Conservation (phyloP, 2,329 filamentous ascomycete genomes). For the Dothiorella sarmentorum region DNA sequence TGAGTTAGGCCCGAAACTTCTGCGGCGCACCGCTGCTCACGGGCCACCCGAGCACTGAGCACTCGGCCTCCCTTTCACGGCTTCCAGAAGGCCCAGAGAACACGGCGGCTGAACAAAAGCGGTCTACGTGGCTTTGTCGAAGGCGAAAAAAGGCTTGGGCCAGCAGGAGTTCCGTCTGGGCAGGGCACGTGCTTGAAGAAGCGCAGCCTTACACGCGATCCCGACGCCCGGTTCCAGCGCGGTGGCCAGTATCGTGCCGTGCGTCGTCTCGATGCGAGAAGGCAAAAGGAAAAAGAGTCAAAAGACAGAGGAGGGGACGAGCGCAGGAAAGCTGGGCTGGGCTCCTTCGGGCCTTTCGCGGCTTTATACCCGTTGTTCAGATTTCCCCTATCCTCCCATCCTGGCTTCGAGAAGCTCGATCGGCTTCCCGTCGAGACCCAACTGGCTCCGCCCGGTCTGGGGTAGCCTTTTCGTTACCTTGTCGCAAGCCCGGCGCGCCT, state of each 20-base stretch:
- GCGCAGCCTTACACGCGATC: slow-evolving; percentile 14
- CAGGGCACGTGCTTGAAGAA: slow-evolving; percentile 4
- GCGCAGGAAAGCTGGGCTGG: not conserved
- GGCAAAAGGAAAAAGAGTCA: no score
- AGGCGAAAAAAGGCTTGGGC: not conserved
- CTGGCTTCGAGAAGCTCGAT: not conserved
- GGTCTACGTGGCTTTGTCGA: slow-evolving; percentile 13
- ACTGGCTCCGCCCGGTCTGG: slow-evolving; percentile 1
- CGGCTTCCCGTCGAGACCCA: slow-evolving; percentile 3
- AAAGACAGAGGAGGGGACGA: not conserved
- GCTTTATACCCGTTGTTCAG: slow-evolving; percentile 13
- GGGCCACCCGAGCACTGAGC: slow-evolving; percentile 8
- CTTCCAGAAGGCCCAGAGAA: slow-evolving; percentile 11
- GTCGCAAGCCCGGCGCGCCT: not conserved
- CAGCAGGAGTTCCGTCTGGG: not conserved
- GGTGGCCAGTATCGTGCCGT: not conserved
- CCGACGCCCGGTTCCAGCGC: slow-evolving; percentile 4
- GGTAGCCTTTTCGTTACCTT: not conserved
- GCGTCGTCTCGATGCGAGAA: not conserved
- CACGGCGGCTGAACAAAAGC: slow-evolving; percentile 1
- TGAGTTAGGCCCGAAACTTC: slow-evolving; percentile 5
- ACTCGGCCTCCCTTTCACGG: not conserved
- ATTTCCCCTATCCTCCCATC: slow-evolving; percentile 10
- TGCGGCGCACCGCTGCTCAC: slow-evolving; percentile 7
- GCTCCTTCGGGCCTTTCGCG: slow-evolving; percentile 7